Percentiles rank a stretch among this genome's conserved stretches.
phyloP scores from a whole-genome alignment of 495 filamentous ascomycete genomes.

The Hyaloscypha hepaticicola region DNA sequence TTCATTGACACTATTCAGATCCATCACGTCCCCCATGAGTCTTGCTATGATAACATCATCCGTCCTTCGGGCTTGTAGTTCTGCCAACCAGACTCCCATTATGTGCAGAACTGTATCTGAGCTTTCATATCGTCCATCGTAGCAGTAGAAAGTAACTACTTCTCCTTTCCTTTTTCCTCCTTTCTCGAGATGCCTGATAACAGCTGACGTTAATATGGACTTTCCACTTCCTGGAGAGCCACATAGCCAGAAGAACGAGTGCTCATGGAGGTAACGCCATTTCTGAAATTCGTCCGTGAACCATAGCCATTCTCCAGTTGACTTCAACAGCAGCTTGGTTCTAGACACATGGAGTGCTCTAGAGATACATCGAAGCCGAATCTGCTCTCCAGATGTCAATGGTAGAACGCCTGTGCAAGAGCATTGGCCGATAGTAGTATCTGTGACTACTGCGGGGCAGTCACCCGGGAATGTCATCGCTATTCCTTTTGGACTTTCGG shows the following conservation, averaged over 20 bases:
- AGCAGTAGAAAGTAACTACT: conserved; percentile 3
- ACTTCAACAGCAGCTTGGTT: background rate
- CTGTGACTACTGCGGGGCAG: conserved; percentile 7
- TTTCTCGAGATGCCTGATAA: conserved; percentile 6
- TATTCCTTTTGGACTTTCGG: background rate
- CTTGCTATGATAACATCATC: conserved; percentile 10
- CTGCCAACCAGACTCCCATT: conserved; percentile 1
- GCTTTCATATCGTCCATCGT: conserved; percentile 3
- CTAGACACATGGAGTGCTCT: conserved; percentile 12
- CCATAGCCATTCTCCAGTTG: conserved; percentile 11
- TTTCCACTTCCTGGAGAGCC: background rate
- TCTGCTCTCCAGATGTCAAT: background rate
- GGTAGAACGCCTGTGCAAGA: background rate
- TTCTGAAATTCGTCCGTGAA: background rate
- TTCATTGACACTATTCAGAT: background rate
- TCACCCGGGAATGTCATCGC: conserved; percentile 1
- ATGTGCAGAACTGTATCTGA: conserved; percentile 3
- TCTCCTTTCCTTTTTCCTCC: background rate
- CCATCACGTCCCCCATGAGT: conserved; percentile 6
- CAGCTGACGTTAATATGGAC: conserved; percentile 8
- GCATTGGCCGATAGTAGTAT: background rate
- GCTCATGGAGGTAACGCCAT: conserved; percentile 2
- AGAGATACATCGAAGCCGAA: conserved; percentile 6
- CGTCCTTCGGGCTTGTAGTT: conserved; percentile 6
- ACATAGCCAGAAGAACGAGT: background rate